Evolutionary conservation across 2,329 filamentous ascomycete genomes (phyloP), one percentile per base, ranked within the genome.

Genomic region (Geosmithia putterillii): DNA sequence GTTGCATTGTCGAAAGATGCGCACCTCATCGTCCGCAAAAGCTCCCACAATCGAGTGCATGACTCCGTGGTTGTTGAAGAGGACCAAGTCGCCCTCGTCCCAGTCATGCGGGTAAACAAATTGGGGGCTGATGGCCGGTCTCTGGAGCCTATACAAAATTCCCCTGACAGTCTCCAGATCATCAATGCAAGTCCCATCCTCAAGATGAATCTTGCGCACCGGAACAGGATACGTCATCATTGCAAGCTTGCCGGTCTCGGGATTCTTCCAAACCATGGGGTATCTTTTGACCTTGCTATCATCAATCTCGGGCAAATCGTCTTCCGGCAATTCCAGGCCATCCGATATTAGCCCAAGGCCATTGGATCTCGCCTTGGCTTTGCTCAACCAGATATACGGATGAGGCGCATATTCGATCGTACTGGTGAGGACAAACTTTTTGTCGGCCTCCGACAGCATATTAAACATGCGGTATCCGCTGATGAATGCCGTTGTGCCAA

Each of bases 341-440:
- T 86, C 77, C 1, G 79, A 81, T 20, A 82, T 64, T 45, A 89
- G 62, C n/a, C 84, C 85, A 0, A 89, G 72, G 0, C 84, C 85
- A 42, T 79, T 76, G 6, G 81, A 66, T 15, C 74, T 75, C 35
- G 81, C 80, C 52, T 74, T 76, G 39, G 83, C 81, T 20, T 66
- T 58, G 45, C 72, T 78, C 81, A 89, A 89, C 84, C 84, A 90
- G 48, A 89, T 76, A 59, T 89, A 89, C 6, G 84, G 84, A 52
- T 89, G 84, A 3, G 84, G 71, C 0, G 83, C 83, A 55, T 89
- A 89, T 60, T 88, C 82, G 39, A 86, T 73, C 45, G 69, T 75
- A 18, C 81, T 81, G 6, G 69, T 74, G 41, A 78, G 72, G 1
- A 71, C 83, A 51, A 88, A 84, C 38, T 71, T 69, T 57, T 85